Evolutionary conservation across 2,329 filamentous ascomycete species (phyloP).

Genomic region (Claviceps purpurea): DNA sequence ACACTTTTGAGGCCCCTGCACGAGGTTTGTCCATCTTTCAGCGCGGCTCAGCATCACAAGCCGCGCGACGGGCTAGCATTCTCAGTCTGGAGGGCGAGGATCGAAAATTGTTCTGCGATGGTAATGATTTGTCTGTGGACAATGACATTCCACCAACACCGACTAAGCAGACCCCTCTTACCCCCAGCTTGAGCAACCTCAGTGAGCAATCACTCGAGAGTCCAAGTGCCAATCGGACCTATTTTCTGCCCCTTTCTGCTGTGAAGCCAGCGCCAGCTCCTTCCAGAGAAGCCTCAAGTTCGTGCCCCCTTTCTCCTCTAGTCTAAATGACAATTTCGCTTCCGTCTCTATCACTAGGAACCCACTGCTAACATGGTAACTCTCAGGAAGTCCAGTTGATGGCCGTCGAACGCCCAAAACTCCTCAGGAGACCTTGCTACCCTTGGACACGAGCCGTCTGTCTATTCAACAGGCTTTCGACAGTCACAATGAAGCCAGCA

Average conservation of each 20-base stretch:
- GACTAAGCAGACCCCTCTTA: conserved; percentile 53
- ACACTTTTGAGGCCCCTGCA: conserved; percentile 40
- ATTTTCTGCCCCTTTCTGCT: conserved; percentile 28
- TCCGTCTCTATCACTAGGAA: conserved; percentile 11
- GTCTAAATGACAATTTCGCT: too few relatives aligned
- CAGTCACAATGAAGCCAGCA: conserved; percentile 19
- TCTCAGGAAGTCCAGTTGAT: conserved; percentile 45
- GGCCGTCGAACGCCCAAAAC: conserved; percentile 58
- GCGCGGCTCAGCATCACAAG: conserved; percentile 33
- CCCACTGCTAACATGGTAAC: neutral
- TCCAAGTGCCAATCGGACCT: conserved; percentile 33
- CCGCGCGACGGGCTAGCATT: conserved; percentile 51
- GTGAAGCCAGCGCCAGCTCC: conserved; percentile 15
- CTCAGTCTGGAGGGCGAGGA: conserved; percentile 73
- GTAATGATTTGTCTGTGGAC: conserved; percentile 15
- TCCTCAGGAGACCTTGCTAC: conserved; percentile 59
- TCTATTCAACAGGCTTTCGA: conserved; percentile 58
- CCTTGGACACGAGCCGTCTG: conserved; percentile 68
- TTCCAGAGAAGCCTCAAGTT: conserved; percentile 29
- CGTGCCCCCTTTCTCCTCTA: conserved; percentile 19
- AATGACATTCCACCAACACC: conserved; percentile 82
- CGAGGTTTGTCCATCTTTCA: conserved; percentile 55
- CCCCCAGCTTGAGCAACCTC: conserved; percentile 26
- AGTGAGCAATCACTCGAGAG: conserved; percentile 30
- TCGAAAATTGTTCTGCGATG: conserved; percentile 30